A percentile compares a stretch with the other conserved stretches of the same genome.
These are phyloP conservation scores for Musa troglodytarum DNA, from an alignment of 176 grass and related monocot genomes.

Conservation along the genomic window DNA sequence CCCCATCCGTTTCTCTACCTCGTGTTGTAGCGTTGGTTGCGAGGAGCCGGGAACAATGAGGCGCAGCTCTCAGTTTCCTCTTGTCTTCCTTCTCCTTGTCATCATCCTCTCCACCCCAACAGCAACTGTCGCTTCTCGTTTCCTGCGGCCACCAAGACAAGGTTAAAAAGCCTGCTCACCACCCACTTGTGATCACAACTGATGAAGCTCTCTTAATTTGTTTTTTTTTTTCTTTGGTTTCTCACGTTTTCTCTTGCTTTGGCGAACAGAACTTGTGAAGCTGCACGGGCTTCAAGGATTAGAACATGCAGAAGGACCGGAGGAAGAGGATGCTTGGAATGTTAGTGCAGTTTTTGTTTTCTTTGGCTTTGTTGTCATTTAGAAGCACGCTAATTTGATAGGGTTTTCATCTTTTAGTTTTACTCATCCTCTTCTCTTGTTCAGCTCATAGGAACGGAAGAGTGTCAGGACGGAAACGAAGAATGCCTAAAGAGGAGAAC, in stretches of 20 bases:
- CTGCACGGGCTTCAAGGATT: not conserved
- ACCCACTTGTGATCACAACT: too few species aligned
- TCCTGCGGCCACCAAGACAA: not conserved
- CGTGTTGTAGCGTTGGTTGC: too few species aligned
- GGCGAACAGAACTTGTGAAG: not conserved
- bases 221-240: not conserved
- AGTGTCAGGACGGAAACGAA: constrained; percentile 14
- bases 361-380: not conserved
- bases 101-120: not conserved
- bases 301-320: not conserved
- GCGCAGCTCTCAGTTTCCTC: not conserved
- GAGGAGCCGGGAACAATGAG: not conserved
- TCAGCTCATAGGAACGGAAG: constrained; percentile 19
- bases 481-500: constrained; percentile 41
- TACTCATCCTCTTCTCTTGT: not conserved
- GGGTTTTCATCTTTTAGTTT: not conserved
- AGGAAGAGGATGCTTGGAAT: not conserved
- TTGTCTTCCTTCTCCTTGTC: constrained; percentile 13
- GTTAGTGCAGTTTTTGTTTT: not conserved
- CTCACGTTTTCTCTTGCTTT: not conserved
- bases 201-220: not conserved
- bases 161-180: not conserved
- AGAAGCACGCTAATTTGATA: not conserved
- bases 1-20: too few species aligned
- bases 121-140: constrained; percentile 11